phyloP scores from a whole-genome alignment of 306 rosid species.

The Myrica gale region DNA sequence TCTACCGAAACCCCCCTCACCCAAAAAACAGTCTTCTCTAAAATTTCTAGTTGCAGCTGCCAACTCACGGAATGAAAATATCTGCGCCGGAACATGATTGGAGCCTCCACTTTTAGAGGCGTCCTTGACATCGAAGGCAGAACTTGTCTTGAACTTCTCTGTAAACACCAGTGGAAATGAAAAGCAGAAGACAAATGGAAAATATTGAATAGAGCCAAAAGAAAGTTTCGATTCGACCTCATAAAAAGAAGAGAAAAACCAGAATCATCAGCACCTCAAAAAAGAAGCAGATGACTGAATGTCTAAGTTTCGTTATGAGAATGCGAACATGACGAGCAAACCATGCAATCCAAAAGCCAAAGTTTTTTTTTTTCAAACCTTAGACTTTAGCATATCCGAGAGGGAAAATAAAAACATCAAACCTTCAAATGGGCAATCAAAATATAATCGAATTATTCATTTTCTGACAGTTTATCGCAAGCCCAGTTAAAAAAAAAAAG shows the following conservation, averaged over 20 bases:
- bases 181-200: slow-evolving; percentile 17
- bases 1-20: slow-evolving; percentile 94
- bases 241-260: neutral
- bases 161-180: slow-evolving; percentile 28
- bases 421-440: slow-evolving; percentile 20
- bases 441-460: slow-evolving; percentile 18
- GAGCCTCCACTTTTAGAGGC: slow-evolving; percentile 55
- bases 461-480: slow-evolving; percentile 24
- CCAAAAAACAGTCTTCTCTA: slow-evolving; percentile 74
- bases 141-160: slow-evolving; percentile 54
- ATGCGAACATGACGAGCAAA: too few species aligned
- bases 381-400: neutral
- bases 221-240: neutral
- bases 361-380: too few species aligned
- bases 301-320: too few species aligned
- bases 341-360: too few species aligned
- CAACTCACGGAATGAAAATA: slow-evolving; percentile 81
- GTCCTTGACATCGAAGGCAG: slow-evolving; percentile 49
- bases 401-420: neutral
- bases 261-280: neutral
- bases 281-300: neutral
- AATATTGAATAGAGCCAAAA: neutral
- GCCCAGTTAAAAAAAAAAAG: slow-evolving; percentile 31
- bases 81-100: slow-evolving; percentile 79
- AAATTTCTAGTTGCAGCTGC: slow-evolving; percentile 90